Evolutionary conservation across 192 early-diverging fungal species (phyloP).

Genomic region (Cladochytrium replicatum): DNA sequence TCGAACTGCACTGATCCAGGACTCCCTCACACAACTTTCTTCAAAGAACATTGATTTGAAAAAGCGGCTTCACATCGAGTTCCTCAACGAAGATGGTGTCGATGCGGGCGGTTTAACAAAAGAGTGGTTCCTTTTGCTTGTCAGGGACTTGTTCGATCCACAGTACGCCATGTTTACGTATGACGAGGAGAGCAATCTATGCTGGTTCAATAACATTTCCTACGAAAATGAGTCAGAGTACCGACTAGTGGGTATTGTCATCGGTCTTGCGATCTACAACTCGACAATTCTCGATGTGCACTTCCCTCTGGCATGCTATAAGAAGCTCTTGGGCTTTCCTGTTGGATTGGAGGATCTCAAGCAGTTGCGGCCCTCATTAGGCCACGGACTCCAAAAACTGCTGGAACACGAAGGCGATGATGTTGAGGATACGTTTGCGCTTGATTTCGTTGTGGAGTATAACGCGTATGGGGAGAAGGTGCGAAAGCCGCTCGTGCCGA

Average conservation of each 20-base stretch:
- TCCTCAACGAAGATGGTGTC: conserved; percentile 52
- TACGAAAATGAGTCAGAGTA: conserved; percentile 62
- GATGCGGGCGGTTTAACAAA: conserved; percentile 92
- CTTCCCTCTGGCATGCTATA: conserved; percentile 75
- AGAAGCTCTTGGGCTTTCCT: conserved; percentile 66
- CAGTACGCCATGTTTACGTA: conserved; percentile 76
- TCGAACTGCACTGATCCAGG: conserved; percentile 32
- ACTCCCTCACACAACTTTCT: conserved; percentile 40
- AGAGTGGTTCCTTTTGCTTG: conserved; percentile 86
- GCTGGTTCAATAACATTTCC: conserved; percentile 63
- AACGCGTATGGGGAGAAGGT: conserved; percentile 42
- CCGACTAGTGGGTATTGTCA: conserved; percentile 73
- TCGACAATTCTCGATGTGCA: conserved; percentile 85
- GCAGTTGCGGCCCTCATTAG: conserved; percentile 64
- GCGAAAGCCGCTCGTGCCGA: conserved; percentile 48
- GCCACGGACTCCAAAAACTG: conserved; percentile 65
- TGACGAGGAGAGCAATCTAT: conserved; percentile 71
- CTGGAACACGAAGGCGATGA: conserved; percentile 63
- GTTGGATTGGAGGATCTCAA: conserved; percentile 64
- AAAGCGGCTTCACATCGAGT: conserved; percentile 42
- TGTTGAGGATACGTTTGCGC: conserved; percentile 65
- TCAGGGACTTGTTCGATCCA: conserved; percentile 76
- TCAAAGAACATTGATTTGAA: conserved; percentile 38
- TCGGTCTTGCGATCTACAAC: conserved; percentile 90
- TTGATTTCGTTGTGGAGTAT: conserved; percentile 60